Evolutionary conservation across 2,329 filamentous ascomycete species (phyloP), one percentile per base, ranked within the genome.

Genomic region (Parastagonospora nodorum): DNA sequence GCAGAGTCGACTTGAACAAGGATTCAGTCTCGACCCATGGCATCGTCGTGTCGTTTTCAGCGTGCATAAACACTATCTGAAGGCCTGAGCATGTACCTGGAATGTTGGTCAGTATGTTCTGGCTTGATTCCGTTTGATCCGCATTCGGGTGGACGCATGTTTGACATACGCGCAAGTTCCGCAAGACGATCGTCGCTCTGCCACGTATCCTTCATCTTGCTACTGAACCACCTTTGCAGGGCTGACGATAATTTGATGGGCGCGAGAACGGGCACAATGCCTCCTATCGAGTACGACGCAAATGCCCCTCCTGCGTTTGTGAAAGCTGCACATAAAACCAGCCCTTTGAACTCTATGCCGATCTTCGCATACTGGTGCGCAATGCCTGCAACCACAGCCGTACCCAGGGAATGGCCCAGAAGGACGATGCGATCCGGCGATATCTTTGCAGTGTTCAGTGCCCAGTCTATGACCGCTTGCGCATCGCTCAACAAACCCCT

Each of bases 351-450:
- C 27, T 90, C 85, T 2, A 87, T 84, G 7, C 53, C 48, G 11
- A 61, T 63, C n/a, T 74, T 67, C 11, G 84, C 82, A 63, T 89
- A 93, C 39, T 84, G 81, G 66, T 95, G 86, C 5, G 85, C 86
- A 1, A 90, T 86, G 4, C 84, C 92, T 24, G 86, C 83, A 4
- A 87, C 85, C 1, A 97, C 90, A 0, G 90, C 93, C 0, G 93
- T 96, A 8, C 93, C 93, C 0, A 97, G 81, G 62, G 90, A 95
- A 59, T 97, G 92, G 2, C 92, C 93, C 2, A 95, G 77, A 12
- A 97, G 78, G 4, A 93, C 85, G 50, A 97, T 93, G 12, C 86
- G 86, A 29, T 83, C 82, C 0, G 91, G 79, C 0, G 89, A 78
- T 12, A 97, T 80, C 0, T 82, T 79, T 2, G 84, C 84, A 1